A percentile compares a stretch with the other conserved stretches of the same genome.
These are phyloP conservation scores for Eimeria acervulina DNA, from an alignment of 169 alveolate species.

Conservation along the genomic window DNA sequence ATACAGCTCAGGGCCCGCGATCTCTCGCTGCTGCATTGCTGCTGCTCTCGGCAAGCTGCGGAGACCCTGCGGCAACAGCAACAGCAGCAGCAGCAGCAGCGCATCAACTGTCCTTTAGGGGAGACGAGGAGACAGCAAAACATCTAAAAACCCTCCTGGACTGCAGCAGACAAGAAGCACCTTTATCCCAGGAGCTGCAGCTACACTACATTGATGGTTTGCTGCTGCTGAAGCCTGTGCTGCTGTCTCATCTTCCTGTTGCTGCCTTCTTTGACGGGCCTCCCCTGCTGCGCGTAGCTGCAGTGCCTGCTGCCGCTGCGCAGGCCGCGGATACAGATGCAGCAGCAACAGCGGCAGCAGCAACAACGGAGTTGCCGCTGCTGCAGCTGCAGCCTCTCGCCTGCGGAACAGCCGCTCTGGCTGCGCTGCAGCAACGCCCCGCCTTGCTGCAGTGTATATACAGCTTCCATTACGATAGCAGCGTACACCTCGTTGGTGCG, in stretches of 20 bases:
- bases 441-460: conserved; percentile 54
- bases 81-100: conserved; percentile 49
- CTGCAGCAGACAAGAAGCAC: neutral
- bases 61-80: neutral
- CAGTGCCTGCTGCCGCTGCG: neutral
- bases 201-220: neutral
- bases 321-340: too few relatives aligned
- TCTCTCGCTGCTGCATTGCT: conserved; percentile 21
- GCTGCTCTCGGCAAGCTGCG: conserved; percentile 47
- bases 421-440: neutral
- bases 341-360: too few relatives aligned
- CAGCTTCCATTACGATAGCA: conserved; percentile 38
- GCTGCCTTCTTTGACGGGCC: neutral
- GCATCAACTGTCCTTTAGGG: neutral
- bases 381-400: conserved; percentile 14
- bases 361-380: too few relatives aligned
- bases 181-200: conserved; percentile 19
- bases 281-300: conserved; percentile 41
- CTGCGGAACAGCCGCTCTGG: conserved; percentile 27
- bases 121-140: conserved; percentile 23
- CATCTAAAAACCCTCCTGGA: neutral
- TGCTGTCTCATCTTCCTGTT: neutral
- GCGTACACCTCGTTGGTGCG: neutral
- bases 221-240: conserved; percentile 54
- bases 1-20: neutral